A percentile compares a stretch with the other conserved stretches of the same genome.
Conservation (phyloP, 768 basidiomycete genomes). For the Termitomyces sp. region DNA sequence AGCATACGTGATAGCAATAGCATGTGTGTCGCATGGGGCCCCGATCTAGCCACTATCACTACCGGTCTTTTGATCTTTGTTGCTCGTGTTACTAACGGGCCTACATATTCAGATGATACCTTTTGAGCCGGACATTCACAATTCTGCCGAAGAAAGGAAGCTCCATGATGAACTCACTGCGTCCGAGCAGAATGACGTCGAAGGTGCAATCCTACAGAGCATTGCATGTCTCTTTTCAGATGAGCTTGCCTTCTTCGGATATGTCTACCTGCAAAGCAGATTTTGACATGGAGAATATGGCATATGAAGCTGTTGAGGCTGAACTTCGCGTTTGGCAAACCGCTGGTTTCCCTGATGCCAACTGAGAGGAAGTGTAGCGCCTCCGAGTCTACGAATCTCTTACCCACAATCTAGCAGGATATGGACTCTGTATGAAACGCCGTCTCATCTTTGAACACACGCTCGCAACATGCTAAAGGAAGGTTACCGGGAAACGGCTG, state of each 20-base stretch:
- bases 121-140: slow-evolving; percentile 22
- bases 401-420: slow-evolving; percentile 89
- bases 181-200: slow-evolving; percentile 27
- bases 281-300: slow-evolving; percentile 30
- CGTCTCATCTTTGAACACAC: slow-evolving; percentile 96
- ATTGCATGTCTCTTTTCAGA: slow-evolving; percentile 15
- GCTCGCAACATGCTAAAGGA: slow-evolving; percentile 86
- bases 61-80: too few relatives aligned
- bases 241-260: slow-evolving; percentile 21
- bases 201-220: slow-evolving; percentile 48
- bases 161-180: slow-evolving; percentile 23
- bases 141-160: slow-evolving; percentile 14
- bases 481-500: slow-evolving; percentile 95
- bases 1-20: too few relatives aligned
- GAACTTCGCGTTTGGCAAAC: slow-evolving; percentile 61
- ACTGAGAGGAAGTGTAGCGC: slow-evolving; percentile 82
- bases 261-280: slow-evolving; percentile 27
- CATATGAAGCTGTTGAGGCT: slow-evolving; percentile 34
- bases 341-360: slow-evolving; percentile 48
- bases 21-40: too few relatives aligned
- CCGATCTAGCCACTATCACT: too few relatives aligned
- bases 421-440: slow-evolving; percentile 91
- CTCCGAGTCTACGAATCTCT: slow-evolving; percentile 86
- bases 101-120: too few relatives aligned
- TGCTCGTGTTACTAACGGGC: too few relatives aligned